phyloP scores from a whole-genome alignment of 2,329 filamentous ascomycete genomes.

The Alternaria gaisen region DNA sequence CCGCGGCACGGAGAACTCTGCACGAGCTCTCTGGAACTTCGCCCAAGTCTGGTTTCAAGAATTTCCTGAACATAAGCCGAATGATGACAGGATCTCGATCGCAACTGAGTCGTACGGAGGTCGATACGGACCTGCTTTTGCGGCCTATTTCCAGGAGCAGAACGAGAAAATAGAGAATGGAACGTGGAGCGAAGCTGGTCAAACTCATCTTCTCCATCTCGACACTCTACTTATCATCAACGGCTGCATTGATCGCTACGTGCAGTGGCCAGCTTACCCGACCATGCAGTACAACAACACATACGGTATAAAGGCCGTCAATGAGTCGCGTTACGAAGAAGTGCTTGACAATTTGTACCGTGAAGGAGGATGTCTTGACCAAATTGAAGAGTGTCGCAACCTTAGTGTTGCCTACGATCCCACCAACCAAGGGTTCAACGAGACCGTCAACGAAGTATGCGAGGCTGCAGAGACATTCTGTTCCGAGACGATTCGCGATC shows the following conservation, averaged over 20 bases:
- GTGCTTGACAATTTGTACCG: constrained; percentile 57
- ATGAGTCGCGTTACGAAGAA: constrained; percentile 57
- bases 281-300: constrained; percentile 66
- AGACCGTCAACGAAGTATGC: constrained; percentile 54
- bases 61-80: constrained; percentile 69
- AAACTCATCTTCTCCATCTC: constrained; percentile 51
- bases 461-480: constrained; percentile 58
- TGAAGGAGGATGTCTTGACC: constrained; percentile 63
- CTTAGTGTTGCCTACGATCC: constrained; percentile 61
- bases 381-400: constrained; percentile 61
- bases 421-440: constrained; percentile 53
- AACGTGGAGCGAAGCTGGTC: constrained; percentile 44
- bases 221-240: constrained; percentile 67
- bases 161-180: constrained; percentile 61
- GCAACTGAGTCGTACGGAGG: constrained; percentile 64
- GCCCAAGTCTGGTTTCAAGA: constrained; percentile 69
- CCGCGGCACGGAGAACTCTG: constrained; percentile 62
- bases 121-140: constrained; percentile 66
- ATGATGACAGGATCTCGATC: constrained; percentile 65
- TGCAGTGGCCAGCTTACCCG: constrained; percentile 60
- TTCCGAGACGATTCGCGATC: constrained; percentile 54
- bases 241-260: constrained; percentile 62
- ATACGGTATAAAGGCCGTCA: constrained; percentile 64
- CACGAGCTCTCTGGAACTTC: constrained; percentile 66
- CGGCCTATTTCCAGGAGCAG: constrained; percentile 64